phyloP scores from a whole-genome alignment of 2,329 filamentous ascomycete genomes.

The Endoconidiophora polonica region DNA sequence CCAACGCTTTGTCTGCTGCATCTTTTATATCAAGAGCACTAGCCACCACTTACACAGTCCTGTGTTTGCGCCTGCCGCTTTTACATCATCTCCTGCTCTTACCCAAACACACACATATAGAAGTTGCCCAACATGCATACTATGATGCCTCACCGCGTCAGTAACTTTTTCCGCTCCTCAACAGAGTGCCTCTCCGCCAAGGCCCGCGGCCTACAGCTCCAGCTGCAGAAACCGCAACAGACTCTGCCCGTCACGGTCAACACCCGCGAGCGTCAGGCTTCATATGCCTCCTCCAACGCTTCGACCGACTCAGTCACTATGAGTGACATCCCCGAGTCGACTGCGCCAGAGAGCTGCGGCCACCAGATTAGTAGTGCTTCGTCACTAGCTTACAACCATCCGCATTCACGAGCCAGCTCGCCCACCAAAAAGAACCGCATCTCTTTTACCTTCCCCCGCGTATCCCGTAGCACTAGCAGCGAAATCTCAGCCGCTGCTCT shows the following conservation, averaged over 20 bases:
- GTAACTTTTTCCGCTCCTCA: conserved; percentile 40
- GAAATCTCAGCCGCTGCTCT: conserved; percentile 27
- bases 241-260: conserved; percentile 4
- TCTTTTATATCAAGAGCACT: neutral
- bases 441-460: conserved; percentile 18
- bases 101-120: neutral
- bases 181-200: conserved; percentile 29
- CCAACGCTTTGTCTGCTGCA: neutral
- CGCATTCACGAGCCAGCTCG: conserved; percentile 16
- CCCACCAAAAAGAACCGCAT: conserved; percentile 23
- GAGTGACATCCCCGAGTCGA: conserved; percentile 21
- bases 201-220: conserved; percentile 9
- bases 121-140: conserved; percentile 13
- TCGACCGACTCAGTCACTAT: conserved; percentile 21
- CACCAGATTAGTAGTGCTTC: conserved; percentile 24
- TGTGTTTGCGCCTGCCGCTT: no score
- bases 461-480: conserved; percentile 22
- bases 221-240: conserved; percentile 10
- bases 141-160: conserved; percentile 39
- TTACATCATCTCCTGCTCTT: neutral
- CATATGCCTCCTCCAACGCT: conserved; percentile 10
- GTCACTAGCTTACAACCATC: conserved; percentile 14
- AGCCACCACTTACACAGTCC: no score
- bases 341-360: conserved; percentile 24
- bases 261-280: conserved; percentile 9